Conservation (phyloP, 163 green algal species). For the Scenedesmus sp. region DNA sequence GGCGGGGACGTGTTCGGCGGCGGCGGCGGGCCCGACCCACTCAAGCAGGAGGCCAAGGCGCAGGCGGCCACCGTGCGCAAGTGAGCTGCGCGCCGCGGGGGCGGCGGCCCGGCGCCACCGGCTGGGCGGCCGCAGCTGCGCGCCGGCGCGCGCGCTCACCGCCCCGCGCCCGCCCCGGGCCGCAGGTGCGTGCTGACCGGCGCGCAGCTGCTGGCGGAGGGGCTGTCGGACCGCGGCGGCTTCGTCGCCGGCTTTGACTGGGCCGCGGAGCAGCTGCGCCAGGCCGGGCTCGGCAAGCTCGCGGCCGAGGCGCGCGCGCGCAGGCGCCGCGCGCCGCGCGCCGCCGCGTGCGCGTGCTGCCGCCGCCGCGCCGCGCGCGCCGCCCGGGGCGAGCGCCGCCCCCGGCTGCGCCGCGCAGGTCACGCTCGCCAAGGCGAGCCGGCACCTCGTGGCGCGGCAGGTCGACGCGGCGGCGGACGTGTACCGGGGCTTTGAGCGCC, state of each 20-base stretch:
- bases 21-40: too few relatives aligned
- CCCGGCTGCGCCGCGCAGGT: too few relatives aligned
- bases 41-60: slow-evolving; percentile 62
- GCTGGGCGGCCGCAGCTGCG: too few relatives aligned
- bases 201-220: slow-evolving; percentile 71
- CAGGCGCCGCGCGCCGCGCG: too few relatives aligned
- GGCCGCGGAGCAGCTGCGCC: slow-evolving; percentile 65
- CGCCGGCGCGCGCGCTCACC: too few relatives aligned
- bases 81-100: neutral
- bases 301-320: slow-evolving; percentile 64
- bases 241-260: slow-evolving; percentile 65
- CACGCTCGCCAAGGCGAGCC: slow-evolving; percentile 76
- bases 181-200: slow-evolving; percentile 63
- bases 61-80: slow-evolving; percentile 60
- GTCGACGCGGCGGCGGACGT: slow-evolving; percentile 76
- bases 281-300: slow-evolving; percentile 54
- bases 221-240: slow-evolving; percentile 51
- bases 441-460: slow-evolving; percentile 69
- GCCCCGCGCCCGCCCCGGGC: too few relatives aligned
- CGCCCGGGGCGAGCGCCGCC: too few relatives aligned
- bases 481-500: slow-evolving; percentile 86
- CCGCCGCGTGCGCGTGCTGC: too few relatives aligned
- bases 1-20: too few relatives aligned
- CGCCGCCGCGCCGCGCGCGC: too few relatives aligned
- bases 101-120: too few relatives aligned